A percentile compares a stretch with the other conserved stretches of the same genome.
These are phyloP conservation scores for Pseudogymnoascus sp. DNA, from an alignment of 2,329 filamentous ascomycete species.

Conservation along the genomic window DNA sequence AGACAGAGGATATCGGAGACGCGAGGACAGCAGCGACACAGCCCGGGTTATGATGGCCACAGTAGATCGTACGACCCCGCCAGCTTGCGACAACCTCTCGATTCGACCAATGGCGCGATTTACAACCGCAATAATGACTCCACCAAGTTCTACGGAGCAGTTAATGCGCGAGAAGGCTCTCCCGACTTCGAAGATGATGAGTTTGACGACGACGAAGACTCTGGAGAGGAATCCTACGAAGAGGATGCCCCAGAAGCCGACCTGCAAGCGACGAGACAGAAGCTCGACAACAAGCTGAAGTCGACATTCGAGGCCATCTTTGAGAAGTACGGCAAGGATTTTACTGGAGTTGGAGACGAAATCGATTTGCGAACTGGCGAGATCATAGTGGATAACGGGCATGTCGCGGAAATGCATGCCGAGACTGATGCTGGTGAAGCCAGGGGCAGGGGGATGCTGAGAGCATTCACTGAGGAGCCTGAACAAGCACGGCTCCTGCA, in stretches of 20 bases:
- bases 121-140: background rate
- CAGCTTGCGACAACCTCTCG: background rate
- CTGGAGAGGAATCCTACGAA: conserved; percentile 27
- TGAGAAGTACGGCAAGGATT: conserved; percentile 77
- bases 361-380: conserved; percentile 76
- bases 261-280: conserved; percentile 53
- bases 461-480: conserved; percentile 17
- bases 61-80: background rate
- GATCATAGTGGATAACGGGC: conserved; percentile 86
- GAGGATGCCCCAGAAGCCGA: conserved; percentile 47
- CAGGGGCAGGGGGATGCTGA: conserved; percentile 12
- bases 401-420: conserved; percentile 57
- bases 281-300: conserved; percentile 66
- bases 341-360: conserved; percentile 77
- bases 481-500: background rate
- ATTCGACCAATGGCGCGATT: background rate
- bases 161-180: background rate
- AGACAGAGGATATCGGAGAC: background rate
- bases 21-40: background rate
- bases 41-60: background rate
- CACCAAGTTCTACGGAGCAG: background rate
- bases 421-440: conserved; percentile 42
- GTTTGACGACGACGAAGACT: conserved; percentile 7
- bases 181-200: background rate
- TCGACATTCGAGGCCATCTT: conserved; percentile 84